Evolutionary conservation across 345 rosid genomes (phyloP).

Genomic region (Lepidium sativum): DNA sequence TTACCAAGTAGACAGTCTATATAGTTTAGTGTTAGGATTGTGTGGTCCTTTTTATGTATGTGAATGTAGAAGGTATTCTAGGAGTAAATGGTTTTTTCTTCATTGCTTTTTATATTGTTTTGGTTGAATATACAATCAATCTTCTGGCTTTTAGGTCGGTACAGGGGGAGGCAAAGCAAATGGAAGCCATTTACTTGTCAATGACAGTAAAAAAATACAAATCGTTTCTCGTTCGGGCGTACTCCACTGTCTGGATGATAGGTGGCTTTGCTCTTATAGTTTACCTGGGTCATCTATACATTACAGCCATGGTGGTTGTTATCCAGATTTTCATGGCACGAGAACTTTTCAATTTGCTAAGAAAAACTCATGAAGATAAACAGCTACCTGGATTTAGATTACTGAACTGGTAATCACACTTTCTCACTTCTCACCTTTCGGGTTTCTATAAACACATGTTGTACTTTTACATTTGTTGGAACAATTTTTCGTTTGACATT

Average conservation of each 20-base stretch:
- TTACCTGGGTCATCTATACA: slow-evolving; percentile 77
- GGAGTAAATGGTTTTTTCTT: not conserved
- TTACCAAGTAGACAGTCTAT: not conserved
- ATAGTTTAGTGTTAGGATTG: not conserved
- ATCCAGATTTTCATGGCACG: slow-evolving; percentile 76
- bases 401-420: slow-evolving; percentile 51
- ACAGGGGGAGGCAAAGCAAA: slow-evolving; percentile 43
- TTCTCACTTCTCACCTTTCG: not conserved
- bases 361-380: slow-evolving; percentile 63
- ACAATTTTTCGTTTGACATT: not conserved
- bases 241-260: slow-evolving; percentile 79
- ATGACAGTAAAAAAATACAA: slow-evolving; percentile 59
- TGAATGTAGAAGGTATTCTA: not conserved
- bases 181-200: slow-evolving; percentile 51
- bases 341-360: slow-evolving; percentile 64
- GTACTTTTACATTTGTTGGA: not conserved
- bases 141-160: slow-evolving; percentile 28
- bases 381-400: slow-evolving; percentile 77
- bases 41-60: not conserved
- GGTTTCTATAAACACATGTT: not conserved
- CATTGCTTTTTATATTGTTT: not conserved
- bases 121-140: not conserved
- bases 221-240: slow-evolving; percentile 51
- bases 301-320: slow-evolving; percentile 81
- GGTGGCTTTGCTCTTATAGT: slow-evolving; percentile 56